Percentiles rank a stretch among this genome's conserved stretches.
These are phyloP conservation scores for Lachnellula occidentalis DNA, from an alignment of 2,329 filamentous ascomycete species.

Conservation along the genomic window DNA sequence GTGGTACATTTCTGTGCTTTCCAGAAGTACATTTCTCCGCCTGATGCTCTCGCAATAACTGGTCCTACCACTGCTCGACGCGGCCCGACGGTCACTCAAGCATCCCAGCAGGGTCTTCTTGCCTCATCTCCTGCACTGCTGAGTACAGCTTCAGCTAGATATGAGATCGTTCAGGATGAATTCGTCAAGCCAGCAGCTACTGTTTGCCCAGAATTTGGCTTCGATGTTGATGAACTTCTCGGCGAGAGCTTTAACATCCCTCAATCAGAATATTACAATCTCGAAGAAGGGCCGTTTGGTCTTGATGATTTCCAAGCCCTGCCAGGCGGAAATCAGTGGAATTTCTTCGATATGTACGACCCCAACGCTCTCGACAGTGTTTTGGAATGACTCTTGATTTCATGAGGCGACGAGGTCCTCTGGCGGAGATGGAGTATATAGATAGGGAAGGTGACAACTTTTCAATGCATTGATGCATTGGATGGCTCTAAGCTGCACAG, in stretches of 20 bases:
- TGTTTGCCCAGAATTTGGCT: neutral
- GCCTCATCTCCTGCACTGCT: constrained; percentile 11
- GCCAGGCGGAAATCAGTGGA: neutral
- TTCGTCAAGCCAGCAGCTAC: neutral
- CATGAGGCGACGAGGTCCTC: too few species aligned
- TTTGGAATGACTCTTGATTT: neutral
- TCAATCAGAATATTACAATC: neutral
- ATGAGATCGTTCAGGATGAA: neutral
- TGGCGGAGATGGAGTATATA: too few species aligned
- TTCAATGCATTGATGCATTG: too few species aligned
- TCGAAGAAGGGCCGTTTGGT: neutral
- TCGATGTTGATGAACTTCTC: constrained; percentile 4
- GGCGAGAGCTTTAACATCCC: neutral
- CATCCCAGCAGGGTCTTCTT: constrained; percentile 13
- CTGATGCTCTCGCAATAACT: neutral
- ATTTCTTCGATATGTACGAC: neutral
- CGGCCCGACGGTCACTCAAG: neutral
- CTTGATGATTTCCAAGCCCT: neutral
- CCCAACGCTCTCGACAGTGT: neutral
- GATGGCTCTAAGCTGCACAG: too few species aligned
- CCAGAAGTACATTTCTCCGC: constrained; percentile 13
- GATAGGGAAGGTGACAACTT: too few species aligned
- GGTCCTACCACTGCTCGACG: neutral
- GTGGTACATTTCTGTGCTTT: constrained; percentile 19
- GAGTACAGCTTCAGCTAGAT: neutral